A percentile compares a stretch with the other conserved stretches of the same genome.
Conservation (phyloP, 768 basidiomycete genomes). For the Suillus luteus region DNA sequence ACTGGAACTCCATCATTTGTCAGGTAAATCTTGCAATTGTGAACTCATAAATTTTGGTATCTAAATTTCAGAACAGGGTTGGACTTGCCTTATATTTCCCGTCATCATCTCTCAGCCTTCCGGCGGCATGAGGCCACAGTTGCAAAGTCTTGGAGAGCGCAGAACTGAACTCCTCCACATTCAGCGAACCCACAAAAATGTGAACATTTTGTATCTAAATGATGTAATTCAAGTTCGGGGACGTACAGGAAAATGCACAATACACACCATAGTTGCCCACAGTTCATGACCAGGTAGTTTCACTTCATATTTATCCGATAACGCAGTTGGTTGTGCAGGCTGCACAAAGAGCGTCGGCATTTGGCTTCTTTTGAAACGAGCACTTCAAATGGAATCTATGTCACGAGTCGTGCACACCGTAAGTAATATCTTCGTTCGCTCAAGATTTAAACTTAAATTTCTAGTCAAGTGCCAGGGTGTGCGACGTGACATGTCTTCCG, state of each 20-base stretch:
- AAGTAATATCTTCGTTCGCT: background rate
- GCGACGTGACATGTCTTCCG: background rate
- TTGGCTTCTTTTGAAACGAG: background rate
- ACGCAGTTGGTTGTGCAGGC: slow-evolving; percentile 18
- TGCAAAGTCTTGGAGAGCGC: slow-evolving; percentile 26
- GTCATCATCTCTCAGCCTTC: slow-evolving; percentile 18
- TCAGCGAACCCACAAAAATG: slow-evolving; percentile 19
- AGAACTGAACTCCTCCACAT: slow-evolving; percentile 20
- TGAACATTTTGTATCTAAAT: slow-evolving; percentile 21
- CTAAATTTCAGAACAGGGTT: background rate
- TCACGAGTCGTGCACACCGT: background rate
- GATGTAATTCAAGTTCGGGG: slow-evolving; percentile 9
- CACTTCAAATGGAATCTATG: background rate
- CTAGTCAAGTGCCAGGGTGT: background rate
- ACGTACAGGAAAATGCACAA: background rate
- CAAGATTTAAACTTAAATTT: background rate
- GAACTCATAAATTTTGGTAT: slow-evolving; percentile 1
- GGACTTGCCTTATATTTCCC: slow-evolving; percentile 22
- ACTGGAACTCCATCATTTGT: slow-evolving; percentile 22
- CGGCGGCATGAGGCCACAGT: slow-evolving; percentile 28
- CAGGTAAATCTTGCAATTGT: slow-evolving; percentile 22
- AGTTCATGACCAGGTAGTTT: slow-evolving; percentile 27
- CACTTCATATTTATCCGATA: slow-evolving; percentile 13
- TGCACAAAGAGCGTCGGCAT: slow-evolving; percentile 17
- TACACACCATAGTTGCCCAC: slow-evolving; percentile 22